Conservation (phyloP, 306 rosid genomes). For the Vigna hirtella region DNA sequence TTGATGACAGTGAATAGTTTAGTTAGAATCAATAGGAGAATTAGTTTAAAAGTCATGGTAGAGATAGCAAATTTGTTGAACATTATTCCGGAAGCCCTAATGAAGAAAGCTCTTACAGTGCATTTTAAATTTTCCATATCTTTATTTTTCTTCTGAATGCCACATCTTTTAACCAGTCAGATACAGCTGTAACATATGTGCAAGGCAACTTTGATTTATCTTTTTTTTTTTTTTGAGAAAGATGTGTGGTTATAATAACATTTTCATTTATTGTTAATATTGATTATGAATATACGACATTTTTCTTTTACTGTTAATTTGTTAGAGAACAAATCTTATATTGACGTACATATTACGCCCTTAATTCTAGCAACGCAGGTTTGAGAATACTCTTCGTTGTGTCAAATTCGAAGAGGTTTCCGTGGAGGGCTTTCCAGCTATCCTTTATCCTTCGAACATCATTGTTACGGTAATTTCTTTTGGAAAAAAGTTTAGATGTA, state of each 20-base stretch:
- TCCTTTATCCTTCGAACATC: too few relatives aligned
- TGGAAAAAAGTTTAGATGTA: too few relatives aligned
- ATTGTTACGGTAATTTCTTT: too few relatives aligned
- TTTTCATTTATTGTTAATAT: neutral
- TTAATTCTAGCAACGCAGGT: neutral
- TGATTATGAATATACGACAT: neutral
- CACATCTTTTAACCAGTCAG: neutral
- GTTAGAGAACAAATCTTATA: neutral
- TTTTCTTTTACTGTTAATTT: neutral
- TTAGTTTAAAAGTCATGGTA: neutral
- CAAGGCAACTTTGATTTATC: neutral
- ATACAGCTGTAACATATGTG: neutral
- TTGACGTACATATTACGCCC: neutral
- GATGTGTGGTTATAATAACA: neutral
- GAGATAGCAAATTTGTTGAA: neutral
- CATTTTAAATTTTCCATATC: constrained; percentile 3
- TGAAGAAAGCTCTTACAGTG: constrained; percentile 14
- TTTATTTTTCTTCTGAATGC: neutral
- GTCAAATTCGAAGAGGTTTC: neutral
- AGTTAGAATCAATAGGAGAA: constrained; percentile 3
- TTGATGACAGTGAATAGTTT: constrained; percentile 31
- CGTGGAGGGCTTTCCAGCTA: too few relatives aligned
- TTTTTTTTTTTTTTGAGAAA: neutral
- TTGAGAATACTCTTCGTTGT: neutral
- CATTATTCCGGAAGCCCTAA: neutral